These are phyloP conservation scores for Yamadazyma mexicana DNA, from an alignment of 1,139 yeast genomes.

Conservation along the genomic window DNA sequence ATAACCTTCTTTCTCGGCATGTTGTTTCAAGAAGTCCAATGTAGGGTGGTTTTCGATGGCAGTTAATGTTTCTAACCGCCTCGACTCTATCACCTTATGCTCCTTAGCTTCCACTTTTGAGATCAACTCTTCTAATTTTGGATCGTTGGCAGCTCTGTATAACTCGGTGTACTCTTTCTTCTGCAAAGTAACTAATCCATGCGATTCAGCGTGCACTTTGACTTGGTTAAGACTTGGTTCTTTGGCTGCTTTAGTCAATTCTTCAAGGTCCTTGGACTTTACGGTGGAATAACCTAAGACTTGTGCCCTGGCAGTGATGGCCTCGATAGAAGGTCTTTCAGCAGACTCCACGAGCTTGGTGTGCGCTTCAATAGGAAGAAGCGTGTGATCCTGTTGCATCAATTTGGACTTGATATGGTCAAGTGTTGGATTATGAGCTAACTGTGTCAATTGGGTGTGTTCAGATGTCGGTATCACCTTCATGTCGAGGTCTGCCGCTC, in stretches of 20 bases:
- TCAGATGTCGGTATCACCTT: conserved; percentile 6
- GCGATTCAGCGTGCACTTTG: conserved; percentile 35
- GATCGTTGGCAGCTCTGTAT: conserved; percentile 35
- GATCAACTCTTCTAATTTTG: conserved; percentile 27
- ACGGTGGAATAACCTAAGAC: conserved; percentile 14
- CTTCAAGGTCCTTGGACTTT: conserved; percentile 18
- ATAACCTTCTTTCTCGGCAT: conserved; percentile 10
- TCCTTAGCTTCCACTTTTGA: conserved; percentile 19
- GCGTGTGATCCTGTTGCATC: conserved; percentile 11
- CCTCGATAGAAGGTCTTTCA: conserved; percentile 17
- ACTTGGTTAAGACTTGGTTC: conserved; percentile 35
- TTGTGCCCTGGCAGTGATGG: conserved; percentile 14
- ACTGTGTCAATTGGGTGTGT: conserved; percentile 6
- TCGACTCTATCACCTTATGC: conserved; percentile 8
- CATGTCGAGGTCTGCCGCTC: conserved; percentile 10
- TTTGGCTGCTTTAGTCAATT: conserved; percentile 25
- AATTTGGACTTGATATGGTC: conserved; percentile 24
- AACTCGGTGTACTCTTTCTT: conserved; percentile 37
- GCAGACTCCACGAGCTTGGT: conserved; percentile 15
- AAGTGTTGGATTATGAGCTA: conserved; percentile 19
- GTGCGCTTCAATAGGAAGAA: conserved; percentile 20
- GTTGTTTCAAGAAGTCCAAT: conserved; percentile 18
- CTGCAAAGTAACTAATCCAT: conserved; percentile 35
- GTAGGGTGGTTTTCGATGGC: conserved; percentile 22
- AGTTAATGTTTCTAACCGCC: conserved; percentile 14